Conservation (phyloP, 768 basidiomycete species). For the Calvatia gigantea region DNA sequence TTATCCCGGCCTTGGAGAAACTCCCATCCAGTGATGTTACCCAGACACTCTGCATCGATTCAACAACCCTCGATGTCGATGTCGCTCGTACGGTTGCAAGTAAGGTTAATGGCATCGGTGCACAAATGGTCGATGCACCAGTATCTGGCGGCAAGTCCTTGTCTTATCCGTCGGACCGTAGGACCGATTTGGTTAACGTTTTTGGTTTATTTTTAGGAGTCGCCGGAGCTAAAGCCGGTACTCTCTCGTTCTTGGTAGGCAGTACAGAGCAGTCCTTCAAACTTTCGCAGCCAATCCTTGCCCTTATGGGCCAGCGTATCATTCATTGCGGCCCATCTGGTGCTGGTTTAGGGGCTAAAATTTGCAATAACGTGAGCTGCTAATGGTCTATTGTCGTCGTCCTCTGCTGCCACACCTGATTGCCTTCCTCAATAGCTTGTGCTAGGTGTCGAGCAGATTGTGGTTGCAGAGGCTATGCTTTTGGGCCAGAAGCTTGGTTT, state of each 20-base stretch:
- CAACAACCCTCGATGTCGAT: constrained; percentile 83
- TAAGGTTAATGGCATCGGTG: constrained; percentile 51
- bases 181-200: constrained; percentile 1
- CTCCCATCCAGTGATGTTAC: constrained; percentile 35
- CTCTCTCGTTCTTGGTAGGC: constrained; percentile 90
- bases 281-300: constrained; percentile 54
- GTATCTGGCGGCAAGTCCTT: constrained; percentile 78
- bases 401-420: constrained; percentile 13
- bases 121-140: constrained; percentile 86
- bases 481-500: constrained; percentile 81
- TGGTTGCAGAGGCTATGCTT: constrained; percentile 87
- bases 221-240: constrained; percentile 81
- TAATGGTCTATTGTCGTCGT: constrained; percentile 28
- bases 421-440: constrained; percentile 41
- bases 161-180: background rate
- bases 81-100: constrained; percentile 65
- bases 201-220: constrained; percentile 50
- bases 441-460: constrained; percentile 78
- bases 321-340: constrained; percentile 84
- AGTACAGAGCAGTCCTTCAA: constrained; percentile 59
- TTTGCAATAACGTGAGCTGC: constrained; percentile 80
- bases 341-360: constrained; percentile 82
- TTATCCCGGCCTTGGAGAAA: constrained; percentile 58
- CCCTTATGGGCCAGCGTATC: constrained; percentile 75
- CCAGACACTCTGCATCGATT: constrained; percentile 76